Percentiles rank a stretch among this genome's conserved stretches.
phyloP scores from a whole-genome alignment of 1,284 basidiomycete species.

The Papiliotrema nemorosa region DNA sequence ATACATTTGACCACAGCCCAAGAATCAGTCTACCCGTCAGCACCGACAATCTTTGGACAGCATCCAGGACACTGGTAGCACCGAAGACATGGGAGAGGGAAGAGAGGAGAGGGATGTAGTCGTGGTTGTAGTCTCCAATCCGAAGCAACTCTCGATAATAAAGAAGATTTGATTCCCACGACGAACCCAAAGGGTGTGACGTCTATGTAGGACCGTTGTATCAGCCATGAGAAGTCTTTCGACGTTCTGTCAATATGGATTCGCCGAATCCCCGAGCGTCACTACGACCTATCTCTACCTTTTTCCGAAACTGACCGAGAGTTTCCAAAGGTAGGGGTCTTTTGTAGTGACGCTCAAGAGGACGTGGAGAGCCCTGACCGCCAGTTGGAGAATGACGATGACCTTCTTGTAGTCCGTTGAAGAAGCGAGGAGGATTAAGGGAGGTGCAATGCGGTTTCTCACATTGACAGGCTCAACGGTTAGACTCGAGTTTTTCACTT shows the following conservation, averaged over 20 bases:
- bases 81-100: too few species aligned
- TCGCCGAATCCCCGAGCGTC: too few species aligned
- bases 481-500: conserved; percentile 59
- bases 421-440: neutral
- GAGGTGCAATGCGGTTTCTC: conserved; percentile 43
- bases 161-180: conserved; percentile 22
- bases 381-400: conserved; percentile 66
- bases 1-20: conserved; percentile 67
- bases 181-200: conserved; percentile 6
- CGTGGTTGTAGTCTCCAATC: conserved; percentile 80
- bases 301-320: too few species aligned
- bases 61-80: conserved; percentile 5
- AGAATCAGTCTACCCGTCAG: conserved; percentile 52
- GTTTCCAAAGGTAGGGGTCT: conserved; percentile 16
- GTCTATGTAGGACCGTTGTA: conserved; percentile 81
- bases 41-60: conserved; percentile 23
- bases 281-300: too few species aligned
- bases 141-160: conserved; percentile 60
- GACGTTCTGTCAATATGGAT: too few species aligned
- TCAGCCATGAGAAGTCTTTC: conserved; percentile 65
- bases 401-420: conserved; percentile 80
- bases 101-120: conserved; percentile 54
- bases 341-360: conserved; percentile 13
- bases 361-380: too few species aligned
- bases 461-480: conserved; percentile 58